Conservation (phyloP, 305 asterid species). For the Fraxinus sp. region DNA sequence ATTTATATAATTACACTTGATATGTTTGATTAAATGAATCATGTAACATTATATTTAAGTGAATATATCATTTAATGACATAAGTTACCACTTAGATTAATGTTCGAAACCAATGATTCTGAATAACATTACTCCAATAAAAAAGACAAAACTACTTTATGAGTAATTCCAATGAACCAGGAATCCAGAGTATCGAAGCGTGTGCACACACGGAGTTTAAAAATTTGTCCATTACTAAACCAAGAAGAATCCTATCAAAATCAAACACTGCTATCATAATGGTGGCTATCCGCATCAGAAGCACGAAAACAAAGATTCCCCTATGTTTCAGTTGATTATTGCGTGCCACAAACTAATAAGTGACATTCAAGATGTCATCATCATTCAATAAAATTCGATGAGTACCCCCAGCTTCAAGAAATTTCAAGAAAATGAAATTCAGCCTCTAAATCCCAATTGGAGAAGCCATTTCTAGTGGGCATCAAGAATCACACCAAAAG, state of each 20-base stretch:
- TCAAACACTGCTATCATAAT: background rate
- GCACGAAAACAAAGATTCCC: background rate
- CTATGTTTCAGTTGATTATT: background rate
- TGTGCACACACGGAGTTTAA: background rate
- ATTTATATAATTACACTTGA: no score
- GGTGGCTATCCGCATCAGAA: background rate
- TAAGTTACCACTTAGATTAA: no score
- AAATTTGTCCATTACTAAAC: background rate
- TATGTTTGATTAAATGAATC: no score
- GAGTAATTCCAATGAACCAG: background rate
- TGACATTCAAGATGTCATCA: background rate
- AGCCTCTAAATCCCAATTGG: background rate
- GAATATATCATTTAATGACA: no score
- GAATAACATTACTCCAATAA: no score
- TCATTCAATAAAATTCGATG: conserved; percentile 8
- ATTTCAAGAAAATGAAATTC: background rate
- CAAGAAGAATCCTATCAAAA: background rate
- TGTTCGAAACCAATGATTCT: no score
- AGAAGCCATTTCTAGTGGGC: background rate
- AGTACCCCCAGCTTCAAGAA: conserved; percentile 2
- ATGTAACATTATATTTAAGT: no score
- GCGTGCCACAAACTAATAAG: background rate
- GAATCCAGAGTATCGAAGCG: background rate
- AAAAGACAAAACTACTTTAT: background rate
- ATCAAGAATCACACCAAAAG: background rate